phyloP scores from a whole-genome alignment of 495 filamentous ascomycete species.

The Eremomyces bilateralis region DNA sequence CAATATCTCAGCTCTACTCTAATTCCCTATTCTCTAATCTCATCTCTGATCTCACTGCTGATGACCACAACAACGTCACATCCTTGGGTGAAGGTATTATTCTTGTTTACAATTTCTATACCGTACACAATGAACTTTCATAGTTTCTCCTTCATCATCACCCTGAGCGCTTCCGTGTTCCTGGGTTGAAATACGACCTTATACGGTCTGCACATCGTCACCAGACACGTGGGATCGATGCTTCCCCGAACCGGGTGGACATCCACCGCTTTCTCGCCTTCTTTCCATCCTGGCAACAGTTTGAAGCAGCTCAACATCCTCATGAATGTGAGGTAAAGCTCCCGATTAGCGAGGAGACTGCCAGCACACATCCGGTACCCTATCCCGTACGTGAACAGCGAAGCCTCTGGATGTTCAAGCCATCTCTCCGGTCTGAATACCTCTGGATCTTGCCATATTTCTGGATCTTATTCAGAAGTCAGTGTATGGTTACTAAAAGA shows the following conservation, averaged over 20 bases:
- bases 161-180: constrained; percentile 20
- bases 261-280: constrained; percentile 20
- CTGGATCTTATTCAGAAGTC: constrained; percentile 23
- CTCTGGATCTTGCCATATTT: constrained; percentile 35
- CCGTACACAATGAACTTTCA: neutral
- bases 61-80: neutral
- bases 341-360: constrained; percentile 37
- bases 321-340: constrained; percentile 44
- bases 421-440: constrained; percentile 38
- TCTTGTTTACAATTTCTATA: neutral
- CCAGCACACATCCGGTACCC: constrained; percentile 48
- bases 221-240: constrained; percentile 33
- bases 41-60: too few relatives aligned
- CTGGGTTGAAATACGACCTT: constrained; percentile 33
- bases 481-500: neutral
- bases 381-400: constrained; percentile 37
- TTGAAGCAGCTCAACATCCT: constrained; percentile 36
- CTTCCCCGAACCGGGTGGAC: constrained; percentile 33
- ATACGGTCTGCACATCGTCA: constrained; percentile 33
- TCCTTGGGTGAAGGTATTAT: too few relatives aligned
- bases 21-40: too few relatives aligned
- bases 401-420: constrained; percentile 38
- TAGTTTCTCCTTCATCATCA: constrained; percentile 14
- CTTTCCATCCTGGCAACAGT: constrained; percentile 28
- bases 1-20: too few relatives aligned